A percentile compares a stretch with the other conserved stretches of the same genome.
These are phyloP conservation scores for Phlyctochytrium arcticum DNA, from an alignment of 192 early-diverging fungal genomes.

Conservation along the genomic window DNA sequence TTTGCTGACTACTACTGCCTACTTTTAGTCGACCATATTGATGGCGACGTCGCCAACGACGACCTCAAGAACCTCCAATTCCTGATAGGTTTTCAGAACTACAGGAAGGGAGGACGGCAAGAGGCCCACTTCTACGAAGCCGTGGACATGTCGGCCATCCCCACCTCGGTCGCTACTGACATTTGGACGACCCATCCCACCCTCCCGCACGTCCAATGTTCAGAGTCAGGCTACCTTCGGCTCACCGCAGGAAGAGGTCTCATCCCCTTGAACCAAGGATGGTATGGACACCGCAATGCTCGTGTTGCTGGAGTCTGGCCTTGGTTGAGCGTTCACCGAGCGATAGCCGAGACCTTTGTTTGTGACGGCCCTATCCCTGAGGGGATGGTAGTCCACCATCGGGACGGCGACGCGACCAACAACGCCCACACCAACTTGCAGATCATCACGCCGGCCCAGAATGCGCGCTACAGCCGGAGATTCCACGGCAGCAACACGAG, in stretches of 20 bases:
- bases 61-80: neutral
- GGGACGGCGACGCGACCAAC: neutral
- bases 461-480: neutral
- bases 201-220: constrained; percentile 5
- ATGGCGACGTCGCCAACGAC: constrained; percentile 1
- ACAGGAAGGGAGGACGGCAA: neutral
- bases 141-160: neutral
- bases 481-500: neutral
- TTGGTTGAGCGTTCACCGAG: constrained; percentile 1
- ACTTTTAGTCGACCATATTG: constrained; percentile 6
- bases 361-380: neutral
- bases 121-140: neutral
- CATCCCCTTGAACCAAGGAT: neutral
- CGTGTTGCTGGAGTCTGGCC: constrained; percentile 1
- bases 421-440: neutral
- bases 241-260: neutral
- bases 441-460: neutral
- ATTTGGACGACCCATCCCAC: neutral
- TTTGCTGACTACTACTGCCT: neutral
- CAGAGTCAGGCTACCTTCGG: neutral
- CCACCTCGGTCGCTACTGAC: neutral
- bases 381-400: constrained; percentile 4
- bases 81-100: neutral
- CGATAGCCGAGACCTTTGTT: neutral
- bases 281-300: neutral